Conservation (phyloP, 352 stramenopile genomes). For the Phytophthora colocasiae region DNA sequence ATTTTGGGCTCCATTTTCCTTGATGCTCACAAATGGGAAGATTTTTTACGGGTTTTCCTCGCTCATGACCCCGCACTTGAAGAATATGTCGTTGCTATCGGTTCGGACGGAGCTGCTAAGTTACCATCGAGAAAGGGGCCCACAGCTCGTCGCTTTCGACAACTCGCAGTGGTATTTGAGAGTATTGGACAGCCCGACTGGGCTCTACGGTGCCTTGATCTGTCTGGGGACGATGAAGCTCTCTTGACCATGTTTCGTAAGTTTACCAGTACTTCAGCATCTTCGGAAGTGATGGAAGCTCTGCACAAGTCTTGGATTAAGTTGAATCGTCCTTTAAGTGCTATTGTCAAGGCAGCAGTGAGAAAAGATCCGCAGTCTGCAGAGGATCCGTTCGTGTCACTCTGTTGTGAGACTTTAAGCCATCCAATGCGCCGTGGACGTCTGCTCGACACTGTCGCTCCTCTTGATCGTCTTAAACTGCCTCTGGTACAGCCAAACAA, state of each 20-base stretch:
- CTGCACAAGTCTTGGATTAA: slow-evolving; percentile 64
- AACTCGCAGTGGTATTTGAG: slow-evolving; percentile 55
- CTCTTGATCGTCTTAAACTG: slow-evolving; percentile 57
- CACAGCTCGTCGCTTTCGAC: slow-evolving; percentile 45
- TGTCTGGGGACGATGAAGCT: slow-evolving; percentile 73
- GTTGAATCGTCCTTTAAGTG: slow-evolving; percentile 62
- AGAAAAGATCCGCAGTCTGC: slow-evolving; percentile 12
- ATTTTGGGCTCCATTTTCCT: slow-evolving; percentile 60
- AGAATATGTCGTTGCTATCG: slow-evolving; percentile 71
- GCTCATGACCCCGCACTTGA: slow-evolving; percentile 60
- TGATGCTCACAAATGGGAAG: slow-evolving; percentile 61
- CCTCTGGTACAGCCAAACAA: slow-evolving; percentile 10
- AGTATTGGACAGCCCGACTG: slow-evolving; percentile 61
- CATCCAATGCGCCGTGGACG: slow-evolving; percentile 76
- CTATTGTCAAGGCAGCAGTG: slow-evolving; percentile 44
- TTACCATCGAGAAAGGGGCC: slow-evolving; percentile 62
- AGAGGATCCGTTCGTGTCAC: slow-evolving; percentile 61
- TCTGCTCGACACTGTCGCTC: slow-evolving; percentile 55
- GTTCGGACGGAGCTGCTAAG: slow-evolving; percentile 55
- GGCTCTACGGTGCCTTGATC: slow-evolving; percentile 68
- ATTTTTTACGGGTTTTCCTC: slow-evolving; percentile 60
- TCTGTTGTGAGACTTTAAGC: slow-evolving; percentile 67
- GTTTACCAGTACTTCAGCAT: slow-evolving; percentile 20
- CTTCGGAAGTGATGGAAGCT: slow-evolving; percentile 38
- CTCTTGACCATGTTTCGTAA: slow-evolving; percentile 59